These are phyloP conservation scores for Cubamyces lactineus DNA, from an alignment of 768 basidiomycete genomes.

Conservation along the genomic window DNA sequence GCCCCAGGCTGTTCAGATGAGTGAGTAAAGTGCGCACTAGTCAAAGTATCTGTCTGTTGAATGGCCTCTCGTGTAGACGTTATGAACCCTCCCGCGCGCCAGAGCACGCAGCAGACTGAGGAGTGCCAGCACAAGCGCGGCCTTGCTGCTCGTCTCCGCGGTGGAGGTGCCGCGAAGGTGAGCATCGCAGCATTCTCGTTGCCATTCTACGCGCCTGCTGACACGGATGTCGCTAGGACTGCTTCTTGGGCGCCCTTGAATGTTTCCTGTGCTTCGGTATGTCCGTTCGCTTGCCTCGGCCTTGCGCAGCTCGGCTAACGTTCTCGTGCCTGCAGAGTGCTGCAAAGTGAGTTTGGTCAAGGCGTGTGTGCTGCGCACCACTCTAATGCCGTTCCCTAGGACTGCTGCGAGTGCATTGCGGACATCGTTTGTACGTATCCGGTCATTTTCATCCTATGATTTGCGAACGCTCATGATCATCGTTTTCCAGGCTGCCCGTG, in stretches of 20 bases:
- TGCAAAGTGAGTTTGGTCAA: slow-evolving; percentile 57
- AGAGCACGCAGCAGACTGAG: slow-evolving; percentile 29
- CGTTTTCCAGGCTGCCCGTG: slow-evolving; percentile 67
- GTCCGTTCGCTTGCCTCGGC: slow-evolving; percentile 28
- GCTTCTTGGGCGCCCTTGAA: slow-evolving; percentile 59
- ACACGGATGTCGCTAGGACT: slow-evolving; percentile 52
- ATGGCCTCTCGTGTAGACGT: slow-evolving; percentile 39
- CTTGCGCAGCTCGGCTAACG: background rate
- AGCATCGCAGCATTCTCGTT: background rate
- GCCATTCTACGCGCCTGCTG: background rate
- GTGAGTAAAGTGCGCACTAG: slow-evolving; percentile 43
- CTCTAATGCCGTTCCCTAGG: slow-evolving; percentile 41
- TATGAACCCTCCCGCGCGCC: slow-evolving; percentile 47
- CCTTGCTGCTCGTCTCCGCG: slow-evolving; percentile 63
- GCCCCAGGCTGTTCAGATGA: slow-evolving; percentile 66
- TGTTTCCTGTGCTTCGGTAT: slow-evolving; percentile 78
- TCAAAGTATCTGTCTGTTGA: too few relatives aligned
- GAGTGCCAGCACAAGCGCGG: slow-evolving; percentile 44
- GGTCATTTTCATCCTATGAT: background rate
- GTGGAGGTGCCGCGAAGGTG: slow-evolving; percentile 73
- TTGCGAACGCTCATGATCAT: slow-evolving; percentile 10
- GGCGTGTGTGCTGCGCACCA: background rate
- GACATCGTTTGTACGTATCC: slow-evolving; percentile 69
- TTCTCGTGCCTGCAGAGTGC: slow-evolving; percentile 49
- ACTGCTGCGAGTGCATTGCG: slow-evolving; percentile 68